phyloP scores from a whole-genome alignment of 2,329 filamentous ascomycete species.

The Ophiognomonia clavigignenti-juglandacearum region DNA sequence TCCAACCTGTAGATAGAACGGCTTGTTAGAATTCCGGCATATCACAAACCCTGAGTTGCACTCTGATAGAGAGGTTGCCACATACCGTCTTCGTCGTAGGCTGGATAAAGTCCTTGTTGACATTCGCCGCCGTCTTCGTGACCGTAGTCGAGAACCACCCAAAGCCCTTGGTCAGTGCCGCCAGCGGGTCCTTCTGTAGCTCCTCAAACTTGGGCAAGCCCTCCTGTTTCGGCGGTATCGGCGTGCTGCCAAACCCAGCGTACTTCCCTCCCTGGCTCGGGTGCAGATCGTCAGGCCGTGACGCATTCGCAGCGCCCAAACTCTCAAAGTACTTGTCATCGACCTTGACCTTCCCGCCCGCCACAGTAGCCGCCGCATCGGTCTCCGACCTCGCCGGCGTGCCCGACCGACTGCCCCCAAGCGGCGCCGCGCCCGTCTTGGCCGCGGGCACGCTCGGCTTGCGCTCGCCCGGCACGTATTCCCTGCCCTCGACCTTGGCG shows the following conservation, averaged over 20 bases:
- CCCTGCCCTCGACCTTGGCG: conserved; percentile 80
- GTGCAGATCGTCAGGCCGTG: conserved; percentile 66
- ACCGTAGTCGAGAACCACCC: conserved; percentile 91
- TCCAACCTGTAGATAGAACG: conserved; percentile 54
- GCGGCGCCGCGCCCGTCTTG: conserved; percentile 22
- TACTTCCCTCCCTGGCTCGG: conserved; percentile 94
- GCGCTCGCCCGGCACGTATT: conserved; percentile 74
- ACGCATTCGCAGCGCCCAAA: conserved; percentile 78
- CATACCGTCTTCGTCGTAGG: conserved; percentile 83
- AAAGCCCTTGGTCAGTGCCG: conserved; percentile 83
- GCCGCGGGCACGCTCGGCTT: conserved; percentile 30
- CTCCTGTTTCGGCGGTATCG: conserved; percentile 42
- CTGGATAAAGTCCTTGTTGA: conserved; percentile 89
- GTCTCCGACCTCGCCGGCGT: conserved; percentile 34
- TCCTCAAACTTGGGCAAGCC: conserved; percentile 71
- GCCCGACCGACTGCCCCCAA: conserved; percentile 13
- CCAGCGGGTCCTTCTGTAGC: conserved; percentile 85
- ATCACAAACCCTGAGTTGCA: too few relatives aligned
- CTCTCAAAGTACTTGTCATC: conserved; percentile 89
- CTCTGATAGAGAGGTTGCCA: conserved; percentile 5
- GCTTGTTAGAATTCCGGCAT: neutral
- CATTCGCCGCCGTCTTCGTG: conserved; percentile 82
- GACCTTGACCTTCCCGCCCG: conserved; percentile 51
- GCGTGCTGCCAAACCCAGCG: conserved; percentile 79
- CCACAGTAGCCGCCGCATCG: conserved; percentile 22